Base-by-base conservation (phyloP, 768 basidiomycete species). In the Porpolomopsis calyptriformis region DNA sequence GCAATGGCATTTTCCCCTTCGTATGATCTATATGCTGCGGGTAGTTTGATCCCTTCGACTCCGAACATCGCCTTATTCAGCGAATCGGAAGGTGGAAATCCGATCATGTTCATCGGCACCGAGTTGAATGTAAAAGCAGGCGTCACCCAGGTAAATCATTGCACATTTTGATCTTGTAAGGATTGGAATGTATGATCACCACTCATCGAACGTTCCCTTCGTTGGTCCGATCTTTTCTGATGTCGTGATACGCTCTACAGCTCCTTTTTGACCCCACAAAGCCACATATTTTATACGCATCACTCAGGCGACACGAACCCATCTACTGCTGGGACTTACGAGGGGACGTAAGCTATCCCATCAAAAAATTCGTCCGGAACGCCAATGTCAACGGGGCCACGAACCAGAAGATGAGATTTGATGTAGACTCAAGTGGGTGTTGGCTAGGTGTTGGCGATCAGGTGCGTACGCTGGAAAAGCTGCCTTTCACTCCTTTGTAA, bases 311-410 rank as follows among this genome's bases (percentile, higher is more conserved):
- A 10, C 67, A 67, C n/a, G 68, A 67, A 4, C 56, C 57, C 2
- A 70, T 94, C 19, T 82, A 80, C 55, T 69, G 75, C 45, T 96
- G 86, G 83, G 93, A 96, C 58, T 59, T 91, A 4, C 76, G 91
- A 0, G 67, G 73, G 2, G 72, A 82, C 59, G 55, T 72, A 24
- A 60, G 64, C 42, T 18, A 52, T 14, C 72, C 77, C 34, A 43
- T 75, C 14, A 59, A 64, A 24, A 57, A 70, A 40, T 76, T 67
- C 46, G 49, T 53, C 12, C 51, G 43, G 38, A 23, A 42, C 38
- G 45, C 16, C 48, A 8, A 54, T 46, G 4, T 10, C n/a, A 43
- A 45, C 8, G 22, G 26, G 23, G 25, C 22, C 40, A 83, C 85
- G 18, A 92, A 93, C 57, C 93, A 96, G 60, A 76, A 76, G 51